Evolutionary conservation across 2,329 filamentous ascomycete genomes (phyloP).

Genomic region (Cytospora leucostoma): DNA sequence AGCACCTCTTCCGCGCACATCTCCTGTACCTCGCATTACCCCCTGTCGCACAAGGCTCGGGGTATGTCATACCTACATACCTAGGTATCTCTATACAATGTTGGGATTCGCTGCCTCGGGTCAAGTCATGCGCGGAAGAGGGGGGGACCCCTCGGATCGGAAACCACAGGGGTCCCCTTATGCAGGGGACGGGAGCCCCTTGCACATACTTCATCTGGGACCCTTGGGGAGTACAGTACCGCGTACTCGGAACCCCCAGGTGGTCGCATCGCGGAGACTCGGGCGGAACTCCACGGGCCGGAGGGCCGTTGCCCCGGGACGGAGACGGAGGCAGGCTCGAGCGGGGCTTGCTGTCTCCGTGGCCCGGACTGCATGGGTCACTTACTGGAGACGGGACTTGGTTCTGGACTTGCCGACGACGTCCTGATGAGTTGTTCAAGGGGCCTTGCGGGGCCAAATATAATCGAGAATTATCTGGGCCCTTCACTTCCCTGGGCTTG

Average conservation of each 20-base stretch:
- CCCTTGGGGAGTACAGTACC: too few relatives aligned
- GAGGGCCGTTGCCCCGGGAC: not conserved
- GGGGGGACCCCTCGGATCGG: not conserved
- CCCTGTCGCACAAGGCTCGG: not conserved
- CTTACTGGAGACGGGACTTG: not conserved
- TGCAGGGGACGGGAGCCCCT: too few relatives aligned
- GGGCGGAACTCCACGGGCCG: not conserved
- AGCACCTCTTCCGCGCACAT: not conserved
- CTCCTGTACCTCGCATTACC: not conserved
- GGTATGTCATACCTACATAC: slow-evolving; percentile 16
- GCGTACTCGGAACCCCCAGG: too few relatives aligned
- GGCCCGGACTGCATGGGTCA: not conserved
- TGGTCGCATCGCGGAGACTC: not conserved
- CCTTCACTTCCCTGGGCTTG: not conserved
- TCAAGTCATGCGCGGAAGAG: not conserved
- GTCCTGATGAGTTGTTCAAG: not conserved
- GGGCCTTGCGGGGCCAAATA: not conserved
- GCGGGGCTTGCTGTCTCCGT: not conserved
- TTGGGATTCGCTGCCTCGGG: too few relatives aligned
- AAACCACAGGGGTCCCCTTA: not conserved
- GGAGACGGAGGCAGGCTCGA: not conserved
- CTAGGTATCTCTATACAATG: not conserved
- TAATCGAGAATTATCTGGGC: not conserved
- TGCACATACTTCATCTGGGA: too few relatives aligned
- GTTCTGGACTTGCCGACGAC: not conserved